These are phyloP conservation scores for Colletotrichum viniferum DNA, from an alignment of 2,329 filamentous ascomycete genomes.

Conservation along the genomic window DNA sequence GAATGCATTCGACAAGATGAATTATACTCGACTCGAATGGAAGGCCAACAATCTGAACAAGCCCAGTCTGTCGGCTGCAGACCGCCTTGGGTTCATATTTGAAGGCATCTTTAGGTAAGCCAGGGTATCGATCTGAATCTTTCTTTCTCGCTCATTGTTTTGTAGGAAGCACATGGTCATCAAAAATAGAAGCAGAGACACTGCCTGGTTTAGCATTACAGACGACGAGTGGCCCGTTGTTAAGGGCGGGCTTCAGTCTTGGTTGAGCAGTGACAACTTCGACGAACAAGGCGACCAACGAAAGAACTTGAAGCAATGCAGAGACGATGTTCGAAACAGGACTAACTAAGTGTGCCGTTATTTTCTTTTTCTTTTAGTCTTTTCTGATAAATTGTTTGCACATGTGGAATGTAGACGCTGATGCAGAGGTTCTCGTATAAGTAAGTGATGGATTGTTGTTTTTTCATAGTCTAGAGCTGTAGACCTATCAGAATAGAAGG, in stretches of 20 bases:
- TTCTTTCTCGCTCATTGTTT: not conserved
- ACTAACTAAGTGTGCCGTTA: too few relatives aligned
- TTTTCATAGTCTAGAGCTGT: too few relatives aligned
- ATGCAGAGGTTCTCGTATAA: too few relatives aligned
- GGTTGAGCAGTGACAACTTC: slow-evolving; percentile 62
- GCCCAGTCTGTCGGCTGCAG: slow-evolving; percentile 57
- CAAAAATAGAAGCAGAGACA: slow-evolving; percentile 62
- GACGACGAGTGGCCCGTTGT: slow-evolving; percentile 61
- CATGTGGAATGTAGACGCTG: too few relatives aligned
- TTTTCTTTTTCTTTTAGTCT: too few relatives aligned
- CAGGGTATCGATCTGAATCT: too few relatives aligned
- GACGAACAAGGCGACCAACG: slow-evolving; percentile 56
- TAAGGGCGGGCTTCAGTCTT: slow-evolving; percentile 52
- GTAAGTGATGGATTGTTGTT: too few relatives aligned
- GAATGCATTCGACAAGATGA: slow-evolving; percentile 57
- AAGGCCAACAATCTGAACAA: slow-evolving; percentile 64
- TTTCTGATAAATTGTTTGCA: too few relatives aligned
- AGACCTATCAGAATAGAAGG: too few relatives aligned
- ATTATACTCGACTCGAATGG: slow-evolving; percentile 60
- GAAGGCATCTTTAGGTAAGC: slow-evolving; percentile 61
- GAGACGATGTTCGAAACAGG: slow-evolving; percentile 10
- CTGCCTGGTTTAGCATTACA: slow-evolving; percentile 63
- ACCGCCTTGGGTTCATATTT: slow-evolving; percentile 60
- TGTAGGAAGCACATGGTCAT: slow-evolving; percentile 59
- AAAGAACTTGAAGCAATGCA: slow-evolving; percentile 43